Conservation (phyloP, 1,284 basidiomycete species). For the Termitomyces sp. region DNA sequence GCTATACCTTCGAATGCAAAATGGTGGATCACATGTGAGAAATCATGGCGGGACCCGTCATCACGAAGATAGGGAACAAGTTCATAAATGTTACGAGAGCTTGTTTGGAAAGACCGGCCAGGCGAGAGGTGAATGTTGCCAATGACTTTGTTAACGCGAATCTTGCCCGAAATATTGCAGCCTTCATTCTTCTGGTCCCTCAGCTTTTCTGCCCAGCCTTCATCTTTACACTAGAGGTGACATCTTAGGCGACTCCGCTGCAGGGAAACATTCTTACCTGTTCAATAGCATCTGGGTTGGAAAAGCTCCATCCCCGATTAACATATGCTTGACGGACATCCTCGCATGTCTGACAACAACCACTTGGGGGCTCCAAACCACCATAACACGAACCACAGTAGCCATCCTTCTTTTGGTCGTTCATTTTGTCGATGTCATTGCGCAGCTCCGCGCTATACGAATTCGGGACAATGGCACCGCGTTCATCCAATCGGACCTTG, state of each 20-base stretch:
- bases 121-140: conserved; percentile 88
- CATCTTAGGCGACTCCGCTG: neutral
- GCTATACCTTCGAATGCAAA: conserved; percentile 68
- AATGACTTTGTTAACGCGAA: conserved; percentile 96
- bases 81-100: conserved; percentile 82
- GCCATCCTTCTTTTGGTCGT: conserved; percentile 52
- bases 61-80: conserved; percentile 93
- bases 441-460: conserved; percentile 61
- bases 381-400: conserved; percentile 99
- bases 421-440: conserved; percentile 82
- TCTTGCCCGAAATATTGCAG: conserved; percentile 87
- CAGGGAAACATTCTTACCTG: conserved; percentile 54
- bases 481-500: conserved; percentile 72
- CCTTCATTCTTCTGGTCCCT: conserved; percentile 91
- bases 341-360: conserved; percentile 97
- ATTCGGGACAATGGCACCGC: conserved; percentile 58
- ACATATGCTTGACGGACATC: conserved; percentile 91
- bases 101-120: conserved; percentile 90
- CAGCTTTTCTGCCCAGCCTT: conserved; percentile 94
- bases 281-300: conserved; percentile 87
- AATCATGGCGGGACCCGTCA: conserved; percentile 86
- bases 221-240: conserved; percentile 72
- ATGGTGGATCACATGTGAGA: conserved; percentile 85
- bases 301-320: conserved; percentile 92
- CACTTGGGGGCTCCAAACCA: conserved; percentile 72